Evolutionary conservation across 495 filamentous ascomycete species (phyloP), one percentile per base, ranked within the genome.

Genomic region (Penicillium ucsense): DNA sequence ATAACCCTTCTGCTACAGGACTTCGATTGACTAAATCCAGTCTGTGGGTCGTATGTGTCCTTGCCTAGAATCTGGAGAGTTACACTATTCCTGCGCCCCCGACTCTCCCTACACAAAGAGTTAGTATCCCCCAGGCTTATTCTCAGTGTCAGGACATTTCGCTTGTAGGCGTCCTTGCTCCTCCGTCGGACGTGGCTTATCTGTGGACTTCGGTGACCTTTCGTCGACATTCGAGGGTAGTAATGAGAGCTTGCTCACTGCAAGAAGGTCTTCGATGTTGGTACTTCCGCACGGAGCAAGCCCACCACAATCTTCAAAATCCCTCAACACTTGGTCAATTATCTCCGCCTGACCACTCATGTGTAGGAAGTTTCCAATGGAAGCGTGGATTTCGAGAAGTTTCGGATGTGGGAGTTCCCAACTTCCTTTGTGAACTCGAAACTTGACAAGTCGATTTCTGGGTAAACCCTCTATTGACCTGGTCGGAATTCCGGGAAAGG

Each of bases 361-460:
- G 41, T 54, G 35, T 40, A 54, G 39, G 29, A 50, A 50, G 34
- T 50, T 50, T 45, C 43, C 52, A 41, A 54, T 50, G 33, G n/a
- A 40, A 37, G 52, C 52, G 43, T 54, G 52, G 43, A 54, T 44
- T 44, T 40, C 35, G 43, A 54, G 39, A 31, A 54, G 52, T 32
- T 37, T 27, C 27, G 47, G 52, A 47, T 54, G 43, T 40, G 52
- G 52, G 40, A 54, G 43, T 44, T 50, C 52, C 47, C 47, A 50
- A 45, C 20, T 48, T 49, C 43, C 51, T 46, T 47, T 47, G 35
- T 50, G 44, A 40, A 40, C 31, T 39, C 30, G 31, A 35, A 54
- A 50, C 35, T 41, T 54, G 35, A 47, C 35, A 47, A 47, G 33
- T 20, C 43, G 47, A 50, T 45, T 47, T 40, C 27, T 47, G 41